These are phyloP conservation scores for Nakaseomyces uthaithaninus DNA, from an alignment of 1,139 yeast species.

Conservation along the genomic window DNA sequence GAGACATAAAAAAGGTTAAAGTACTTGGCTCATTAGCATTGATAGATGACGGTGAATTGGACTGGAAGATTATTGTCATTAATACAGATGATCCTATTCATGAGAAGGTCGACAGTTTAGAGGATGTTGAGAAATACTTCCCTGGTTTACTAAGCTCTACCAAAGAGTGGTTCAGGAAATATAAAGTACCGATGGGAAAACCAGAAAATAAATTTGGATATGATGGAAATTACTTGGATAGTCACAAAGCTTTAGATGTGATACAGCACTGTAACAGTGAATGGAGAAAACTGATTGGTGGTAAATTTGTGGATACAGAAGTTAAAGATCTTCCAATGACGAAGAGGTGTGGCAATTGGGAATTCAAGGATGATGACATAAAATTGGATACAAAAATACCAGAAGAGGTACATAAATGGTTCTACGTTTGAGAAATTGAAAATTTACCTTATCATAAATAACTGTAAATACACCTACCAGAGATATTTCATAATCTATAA, in stretches of 20 bases:
- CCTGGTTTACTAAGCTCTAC: conserved; percentile 84
- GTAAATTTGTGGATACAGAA: conserved; percentile 36
- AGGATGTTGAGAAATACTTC: conserved; percentile 72
- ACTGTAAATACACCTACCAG: too few species aligned
- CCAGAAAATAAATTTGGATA: conserved; percentile 81
- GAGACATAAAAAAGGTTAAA: conserved; percentile 77
- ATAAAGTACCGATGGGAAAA: conserved; percentile 92
- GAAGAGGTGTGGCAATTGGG: conserved; percentile 25
- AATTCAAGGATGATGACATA: conserved; percentile 21
- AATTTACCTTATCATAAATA: too few species aligned
- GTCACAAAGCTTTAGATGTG: conserved; percentile 60
- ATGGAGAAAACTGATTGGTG: conserved; percentile 63
- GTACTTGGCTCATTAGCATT: conserved; percentile 88
- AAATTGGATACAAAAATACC: conserved; percentile 36
- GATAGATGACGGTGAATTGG: conserved; percentile 95
- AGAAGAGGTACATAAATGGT: conserved; percentile 32
- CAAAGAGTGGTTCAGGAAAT: conserved; percentile 88
- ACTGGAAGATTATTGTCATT: conserved; percentile 91
- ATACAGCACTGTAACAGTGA: conserved; percentile 70
- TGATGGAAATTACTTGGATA: conserved; percentile 68
- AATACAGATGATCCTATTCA: conserved; percentile 79
- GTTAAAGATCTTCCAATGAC: conserved; percentile 32
- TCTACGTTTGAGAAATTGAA: conserved; percentile 28
- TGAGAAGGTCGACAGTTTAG: conserved; percentile 60
- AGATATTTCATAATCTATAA: too few species aligned